Conservation (phyloP, 2,329 filamentous ascomycete genomes). For the Mollisia scopiformis region DNA sequence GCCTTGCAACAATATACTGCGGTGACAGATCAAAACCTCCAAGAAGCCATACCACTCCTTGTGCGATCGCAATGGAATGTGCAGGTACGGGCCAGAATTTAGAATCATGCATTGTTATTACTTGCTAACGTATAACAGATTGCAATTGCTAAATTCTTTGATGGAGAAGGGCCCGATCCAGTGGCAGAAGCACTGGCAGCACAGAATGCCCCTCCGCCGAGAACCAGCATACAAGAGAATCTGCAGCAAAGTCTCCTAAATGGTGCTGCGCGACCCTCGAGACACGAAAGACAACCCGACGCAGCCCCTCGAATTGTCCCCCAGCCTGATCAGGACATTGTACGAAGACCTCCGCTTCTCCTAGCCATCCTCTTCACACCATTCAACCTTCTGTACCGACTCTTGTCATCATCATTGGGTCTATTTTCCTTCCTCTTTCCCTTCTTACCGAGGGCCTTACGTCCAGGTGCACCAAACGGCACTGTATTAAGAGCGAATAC, state of each 20-base stretch:
- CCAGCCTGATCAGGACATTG: slow-evolving; percentile 65
- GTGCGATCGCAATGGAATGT: slow-evolving; percentile 95
- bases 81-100: slow-evolving; percentile 56
- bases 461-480: slow-evolving; percentile 57
- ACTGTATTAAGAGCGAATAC: slow-evolving; percentile 61
- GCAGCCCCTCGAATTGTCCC: slow-evolving; percentile 86
- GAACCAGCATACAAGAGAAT: slow-evolving; percentile 71
- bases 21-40: slow-evolving; percentile 81
- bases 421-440: slow-evolving; percentile 78
- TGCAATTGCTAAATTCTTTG: slow-evolving; percentile 96
- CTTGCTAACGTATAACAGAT: slow-evolving; percentile 58
- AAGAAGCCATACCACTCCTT: slow-evolving; percentile 77
- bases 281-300: slow-evolving; percentile 51
- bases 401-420: slow-evolving; percentile 70
- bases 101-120: neutral
- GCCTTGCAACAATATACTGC: slow-evolving; percentile 86
- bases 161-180: slow-evolving; percentile 86
- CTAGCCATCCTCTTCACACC: slow-evolving; percentile 80
- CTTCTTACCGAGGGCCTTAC: slow-evolving; percentile 72
- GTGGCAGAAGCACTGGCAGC: slow-evolving; percentile 75
- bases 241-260: slow-evolving; percentile 61
- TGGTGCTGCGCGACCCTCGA: slow-evolving; percentile 37
- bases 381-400: slow-evolving; percentile 75
- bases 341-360: slow-evolving; percentile 73
- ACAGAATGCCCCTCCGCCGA: slow-evolving; percentile 62